A percentile compares a stretch with the other conserved stretches of the same genome.
Conservation (phyloP, 805 yeast genomes). For the Saturnispora zaruensis region DNA sequence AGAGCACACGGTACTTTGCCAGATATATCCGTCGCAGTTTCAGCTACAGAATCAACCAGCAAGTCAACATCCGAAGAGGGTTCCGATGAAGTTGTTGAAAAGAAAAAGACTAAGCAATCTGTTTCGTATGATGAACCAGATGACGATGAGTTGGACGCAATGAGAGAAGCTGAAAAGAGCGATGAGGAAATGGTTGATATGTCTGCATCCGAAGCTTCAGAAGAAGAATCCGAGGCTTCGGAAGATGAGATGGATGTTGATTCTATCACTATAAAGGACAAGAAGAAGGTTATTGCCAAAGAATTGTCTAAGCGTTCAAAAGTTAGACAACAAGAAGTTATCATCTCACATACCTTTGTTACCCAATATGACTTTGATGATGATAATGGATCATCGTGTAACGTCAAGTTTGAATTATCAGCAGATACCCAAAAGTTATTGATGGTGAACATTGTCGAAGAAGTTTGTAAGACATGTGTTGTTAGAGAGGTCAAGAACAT, state of each 20-base stretch:
- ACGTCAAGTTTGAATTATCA: slow-evolving; percentile 72
- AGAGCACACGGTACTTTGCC: slow-evolving; percentile 44
- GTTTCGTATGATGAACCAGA: slow-evolving; percentile 93
- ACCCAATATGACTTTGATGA: slow-evolving; percentile 87
- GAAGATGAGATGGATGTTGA: slow-evolving; percentile 23
- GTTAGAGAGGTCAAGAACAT: slow-evolving; percentile 87
- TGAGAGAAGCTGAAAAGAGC: slow-evolving; percentile 74
- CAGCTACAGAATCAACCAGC: slow-evolving; percentile 37
- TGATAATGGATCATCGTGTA: slow-evolving; percentile 83
- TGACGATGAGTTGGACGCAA: slow-evolving; percentile 86
- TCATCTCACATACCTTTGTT: slow-evolving; percentile 63
- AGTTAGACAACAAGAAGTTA: slow-evolving; percentile 79
- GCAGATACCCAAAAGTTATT: slow-evolving; percentile 85
- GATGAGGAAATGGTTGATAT: slow-evolving; percentile 55
- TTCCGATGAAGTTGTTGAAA: slow-evolving; percentile 45
- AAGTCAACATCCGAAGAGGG: slow-evolving; percentile 30
- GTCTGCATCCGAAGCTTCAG: slow-evolving; percentile 32
- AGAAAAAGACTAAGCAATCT: slow-evolving; percentile 66
- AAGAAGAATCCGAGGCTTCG: slow-evolving; percentile 34
- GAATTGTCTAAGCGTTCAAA: slow-evolving; percentile 53
- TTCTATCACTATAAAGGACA: slow-evolving; percentile 8
- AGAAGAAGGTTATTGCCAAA: slow-evolving; percentile 15
- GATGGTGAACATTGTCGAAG: slow-evolving; percentile 96
- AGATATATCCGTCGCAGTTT: slow-evolving; percentile 63
- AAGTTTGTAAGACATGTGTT: slow-evolving; percentile 79